Evolutionary conservation across 2,329 filamentous ascomycete species (phyloP), one percentile per base, ranked within the genome.

Genomic region (Sporothrix brunneoviolacea): DNA sequence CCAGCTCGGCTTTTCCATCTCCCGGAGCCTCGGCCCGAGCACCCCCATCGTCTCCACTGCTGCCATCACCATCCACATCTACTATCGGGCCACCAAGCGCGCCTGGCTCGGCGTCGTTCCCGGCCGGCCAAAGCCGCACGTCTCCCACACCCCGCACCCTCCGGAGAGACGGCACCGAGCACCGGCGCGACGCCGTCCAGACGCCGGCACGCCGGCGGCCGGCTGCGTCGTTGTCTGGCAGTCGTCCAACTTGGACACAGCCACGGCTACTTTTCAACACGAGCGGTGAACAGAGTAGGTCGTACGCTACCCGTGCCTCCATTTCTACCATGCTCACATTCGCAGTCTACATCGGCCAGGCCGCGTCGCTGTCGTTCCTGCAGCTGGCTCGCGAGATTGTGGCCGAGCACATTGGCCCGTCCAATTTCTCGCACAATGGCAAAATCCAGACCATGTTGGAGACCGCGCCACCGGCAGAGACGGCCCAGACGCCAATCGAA

Each of bases 371-470:
- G 15, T 56, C 54, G 2, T 56, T 56, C 22, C 50, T 56, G 16
- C 52, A 52, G 15, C 46, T 56, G 21, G 45, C 46, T 4, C 52
- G 51, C 8, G 43, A 52, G 22, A 53, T 51, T 13, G 48, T 56
- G 13, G 46, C 30, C 2, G 39, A 24, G 16, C 52, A 51, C 44
- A 52, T 52, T 24, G 54, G 54, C 4, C 54, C 54, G n/a, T 56
- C 54, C 9, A 28, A 21, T 5, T 56, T 56, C 22, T 54, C 51
- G 8, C 48, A 54, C 39, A 48, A 54, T 18, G 36, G 36, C 7
- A 35, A 46, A 5, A 33, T 46, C 12, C 45, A 46, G 27, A 74
- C 41, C 13, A 53, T 53, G 51, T 36, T 53, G 13, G 51, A 53
- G 36, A 33, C 41, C 9, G 36, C 46, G 6, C 38, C 42, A 4